A percentile compares a stretch with the other conserved stretches of the same genome.
phyloP scores from a whole-genome alignment of 148 eudicot genomes.

The Fagopyrum homotropicum region DNA sequence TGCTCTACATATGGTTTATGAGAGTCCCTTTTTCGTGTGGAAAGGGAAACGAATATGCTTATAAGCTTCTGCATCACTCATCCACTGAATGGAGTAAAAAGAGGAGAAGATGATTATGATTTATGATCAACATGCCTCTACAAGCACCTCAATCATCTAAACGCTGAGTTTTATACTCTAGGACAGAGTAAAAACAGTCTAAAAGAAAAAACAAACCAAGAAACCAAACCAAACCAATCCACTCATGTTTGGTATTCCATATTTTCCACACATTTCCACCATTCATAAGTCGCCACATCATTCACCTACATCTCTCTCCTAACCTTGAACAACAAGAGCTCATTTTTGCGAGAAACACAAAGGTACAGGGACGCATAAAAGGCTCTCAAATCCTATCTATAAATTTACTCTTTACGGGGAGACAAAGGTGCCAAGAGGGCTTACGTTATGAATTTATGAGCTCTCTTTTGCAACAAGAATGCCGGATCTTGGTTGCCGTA shows the following conservation, averaged over 20 bases:
- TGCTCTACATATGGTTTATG: too few species aligned
- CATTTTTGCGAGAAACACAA: slow-evolving; percentile 1
- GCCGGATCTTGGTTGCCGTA: slow-evolving; percentile 13
- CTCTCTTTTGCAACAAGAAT: neutral
- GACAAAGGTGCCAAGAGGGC: neutral
- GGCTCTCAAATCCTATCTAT: neutral
- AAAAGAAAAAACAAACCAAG: neutral
- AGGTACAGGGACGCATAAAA: slow-evolving; percentile 2
- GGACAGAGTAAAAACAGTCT: neutral
- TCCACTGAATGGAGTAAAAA: neutral
- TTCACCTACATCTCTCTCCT: neutral
- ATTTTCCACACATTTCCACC: neutral
- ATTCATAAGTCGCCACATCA: neutral
- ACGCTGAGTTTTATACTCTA: neutral
- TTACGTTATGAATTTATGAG: neutral
- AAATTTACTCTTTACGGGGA: neutral
- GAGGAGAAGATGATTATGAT: neutral
- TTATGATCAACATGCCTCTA: neutral
- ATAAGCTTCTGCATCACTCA: neutral
- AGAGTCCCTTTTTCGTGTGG: slow-evolving; percentile 1
- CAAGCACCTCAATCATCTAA: neutral
- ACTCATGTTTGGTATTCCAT: neutral
- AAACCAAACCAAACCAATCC: neutral
- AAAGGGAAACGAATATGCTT: neutral
- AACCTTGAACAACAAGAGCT: neutral